Evolutionary conservation across 2,329 filamentous ascomycete species (phyloP).

Genomic region (Huntiella moniliformis): DNA sequence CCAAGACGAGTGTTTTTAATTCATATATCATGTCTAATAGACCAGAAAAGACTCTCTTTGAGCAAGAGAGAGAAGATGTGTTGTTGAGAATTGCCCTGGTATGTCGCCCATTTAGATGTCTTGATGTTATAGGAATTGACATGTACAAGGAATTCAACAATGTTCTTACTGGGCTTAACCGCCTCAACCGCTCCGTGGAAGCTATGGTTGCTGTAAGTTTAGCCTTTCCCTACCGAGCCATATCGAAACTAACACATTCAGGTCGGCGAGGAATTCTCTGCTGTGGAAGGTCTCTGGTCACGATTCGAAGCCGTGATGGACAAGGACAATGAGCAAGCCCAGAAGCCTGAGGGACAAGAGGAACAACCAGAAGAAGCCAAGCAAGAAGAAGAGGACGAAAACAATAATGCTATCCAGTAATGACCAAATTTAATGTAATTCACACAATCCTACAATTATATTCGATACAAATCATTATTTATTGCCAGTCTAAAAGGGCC

Average conservation of each 20-base stretch:
- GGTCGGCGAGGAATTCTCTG: conserved; percentile 94
- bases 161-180: conserved; percentile 89
- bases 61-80: conserved; percentile 54
- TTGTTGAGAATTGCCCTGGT: conserved; percentile 58
- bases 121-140: not conserved
- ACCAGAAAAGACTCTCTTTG: conserved; percentile 43
- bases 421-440: not conserved
- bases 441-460: not conserved
- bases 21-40: not conserved
- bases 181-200: conserved; percentile 79
- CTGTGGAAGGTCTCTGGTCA: conserved; percentile 90
- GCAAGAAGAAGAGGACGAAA: conserved; percentile 11
- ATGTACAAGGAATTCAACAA: conserved; percentile 52
- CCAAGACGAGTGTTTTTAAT: no score
- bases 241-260: conserved; percentile 18
- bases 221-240: not conserved
- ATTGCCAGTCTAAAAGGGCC: not conserved
- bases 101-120: conserved; percentile 13
- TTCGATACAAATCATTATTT: not conserved
- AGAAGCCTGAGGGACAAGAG: conserved; percentile 11
- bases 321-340: conserved; percentile 27
- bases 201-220: conserved; percentile 62
- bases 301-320: conserved; percentile 95
- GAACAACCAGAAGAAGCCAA: conserved; percentile 9
- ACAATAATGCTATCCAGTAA: conserved; percentile 5